These are phyloP conservation scores for Wickerhamiella sergipiensis DNA, from an alignment of 805 yeast genomes.

Conservation along the genomic window DNA sequence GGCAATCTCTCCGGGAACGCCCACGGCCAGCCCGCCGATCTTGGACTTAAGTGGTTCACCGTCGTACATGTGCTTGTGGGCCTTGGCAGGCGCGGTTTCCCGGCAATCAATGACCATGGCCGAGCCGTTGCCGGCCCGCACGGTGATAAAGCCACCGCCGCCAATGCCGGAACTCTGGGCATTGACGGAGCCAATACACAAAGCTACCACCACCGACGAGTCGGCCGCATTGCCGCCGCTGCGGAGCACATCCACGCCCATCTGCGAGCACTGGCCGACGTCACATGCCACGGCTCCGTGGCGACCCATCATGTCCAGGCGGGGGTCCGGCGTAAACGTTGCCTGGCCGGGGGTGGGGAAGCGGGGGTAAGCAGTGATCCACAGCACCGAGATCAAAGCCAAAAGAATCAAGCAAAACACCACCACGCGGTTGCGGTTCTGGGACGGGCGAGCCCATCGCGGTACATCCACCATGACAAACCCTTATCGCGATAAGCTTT, in stretches of 20 bases:
- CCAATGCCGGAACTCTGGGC: slow-evolving; percentile 84
- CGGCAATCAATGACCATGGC: slow-evolving; percentile 68
- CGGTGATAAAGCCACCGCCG: slow-evolving; percentile 73
- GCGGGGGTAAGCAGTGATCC: not conserved
- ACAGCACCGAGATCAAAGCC: not conserved
- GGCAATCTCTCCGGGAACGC: slow-evolving; percentile 79
- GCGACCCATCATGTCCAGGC: slow-evolving; percentile 14
- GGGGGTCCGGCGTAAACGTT: slow-evolving; percentile 12
- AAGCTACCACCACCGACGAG: slow-evolving; percentile 76
- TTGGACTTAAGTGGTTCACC: slow-evolving; percentile 34
- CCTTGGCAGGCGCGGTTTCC: slow-evolving; percentile 64
- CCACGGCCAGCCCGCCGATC: slow-evolving; percentile 80
- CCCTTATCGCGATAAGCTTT: not conserved
- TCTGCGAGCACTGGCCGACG: slow-evolving; percentile 43
- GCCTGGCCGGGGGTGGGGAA: slow-evolving; percentile 9
- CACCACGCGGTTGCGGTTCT: not conserved
- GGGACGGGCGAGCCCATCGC: not conserved
- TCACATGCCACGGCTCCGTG: slow-evolving; percentile 59
- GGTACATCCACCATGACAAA: not conserved
- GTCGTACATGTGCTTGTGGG: slow-evolving; percentile 54
- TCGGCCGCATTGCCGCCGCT: slow-evolving; percentile 76
- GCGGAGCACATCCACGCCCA: slow-evolving; percentile 44
- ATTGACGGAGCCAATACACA: slow-evolving; percentile 76
- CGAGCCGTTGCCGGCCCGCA: slow-evolving; percentile 30
- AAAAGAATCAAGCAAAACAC: not conserved